Base-by-base conservation (phyloP, 768 basidiomycete genomes). In the Pisolithus orientalis region DNA sequence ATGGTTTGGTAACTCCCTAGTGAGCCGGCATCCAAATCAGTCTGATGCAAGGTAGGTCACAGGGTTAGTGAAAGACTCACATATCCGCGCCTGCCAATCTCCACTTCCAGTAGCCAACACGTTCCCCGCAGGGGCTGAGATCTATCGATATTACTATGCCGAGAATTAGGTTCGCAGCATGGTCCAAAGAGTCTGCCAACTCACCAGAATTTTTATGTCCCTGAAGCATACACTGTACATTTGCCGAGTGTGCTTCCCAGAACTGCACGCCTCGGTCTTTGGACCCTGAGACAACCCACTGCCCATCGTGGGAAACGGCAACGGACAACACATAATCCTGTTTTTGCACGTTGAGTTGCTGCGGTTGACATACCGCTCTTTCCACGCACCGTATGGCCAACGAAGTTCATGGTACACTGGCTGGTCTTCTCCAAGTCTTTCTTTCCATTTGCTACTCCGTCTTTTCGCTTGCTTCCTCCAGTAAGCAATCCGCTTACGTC, bases 221-320 rank as follows among this genome's bases (percentile, higher is more conserved):
- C 66, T 97, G 94, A 31, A 99, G 75, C 87, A 95, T 92, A 62
- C 90, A 87, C 67, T 98, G 94, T 61, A 93, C 86, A 39, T 83
- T 79, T 39, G 82, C 85, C 11, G 78, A 78, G 57, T 80, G 76
- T 49, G 90, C 82, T 64, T 94, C 90, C 85, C 90, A 92, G 65
- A 95, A 93, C 67, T 94, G 91, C 51, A 99, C 94, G 0, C 92
- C 88, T 11, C 96, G 87, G 66, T 99, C 96, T 72, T 97, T 97
- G 34, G 84, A 86, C 48, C 96, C 95, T 10, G 91, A 94, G 10
- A 96, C 94, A 59, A 98, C 87, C 90, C 93, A 87, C 58, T 90
- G 83, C 54, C 90, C 91, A 68, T 97, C 94, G 57, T 92, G 87
- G 44, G 90, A 92, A 45, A 94, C 90, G 17, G 83, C 83, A 44